Percentiles rank a stretch among this genome's conserved stretches.
These are phyloP conservation scores for Echinosophora koreensis DNA, from an alignment of 306 rosid species.

Conservation along the genomic window DNA sequence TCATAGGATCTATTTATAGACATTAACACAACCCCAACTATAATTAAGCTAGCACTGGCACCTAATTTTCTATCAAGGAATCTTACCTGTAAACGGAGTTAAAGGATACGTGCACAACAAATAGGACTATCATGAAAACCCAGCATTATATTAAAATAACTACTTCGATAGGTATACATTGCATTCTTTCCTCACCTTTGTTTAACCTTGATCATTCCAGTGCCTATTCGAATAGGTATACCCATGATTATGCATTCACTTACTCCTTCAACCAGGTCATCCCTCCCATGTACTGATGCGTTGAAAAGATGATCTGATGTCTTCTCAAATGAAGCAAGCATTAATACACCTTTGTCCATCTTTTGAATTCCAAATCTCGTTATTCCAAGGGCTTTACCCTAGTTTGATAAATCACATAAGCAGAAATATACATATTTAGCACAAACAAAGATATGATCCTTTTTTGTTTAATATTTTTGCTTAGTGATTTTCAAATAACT, in stretches of 20 bases:
- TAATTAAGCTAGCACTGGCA: not conserved
- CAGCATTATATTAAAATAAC: not conserved
- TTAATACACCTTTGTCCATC: slow-evolving; percentile 89
- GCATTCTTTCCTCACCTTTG: slow-evolving; percentile 77
- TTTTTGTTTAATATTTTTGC: slow-evolving; percentile 4
- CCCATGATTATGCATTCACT: slow-evolving; percentile 96
- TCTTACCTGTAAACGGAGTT: not conserved
- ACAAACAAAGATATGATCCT: slow-evolving; percentile 26
- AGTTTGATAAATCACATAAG: slow-evolving; percentile 42
- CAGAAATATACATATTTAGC: slow-evolving; percentile 1
- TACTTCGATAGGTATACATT: slow-evolving; percentile 11
- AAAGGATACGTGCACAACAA: slow-evolving; percentile 28
- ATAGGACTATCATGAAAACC: slow-evolving; percentile 17
- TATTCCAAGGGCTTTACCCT: slow-evolving; percentile 93
- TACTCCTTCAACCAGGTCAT: slow-evolving; percentile 86
- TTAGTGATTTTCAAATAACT: slow-evolving; percentile 52
- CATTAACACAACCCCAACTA: not conserved
- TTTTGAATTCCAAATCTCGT: slow-evolving; percentile 93
- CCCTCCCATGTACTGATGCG: slow-evolving; percentile 75
- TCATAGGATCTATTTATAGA: not conserved
- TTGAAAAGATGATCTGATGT: slow-evolving; percentile 82
- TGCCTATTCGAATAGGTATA: slow-evolving; percentile 83
- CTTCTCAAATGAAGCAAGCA: slow-evolving; percentile 95
- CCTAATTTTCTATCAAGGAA: not conserved
- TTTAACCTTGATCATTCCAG: slow-evolving; percentile 85